These are phyloP conservation scores for Sarocladium kiliense DNA, from an alignment of 2,329 filamentous ascomycete species.

Conservation along the genomic window DNA sequence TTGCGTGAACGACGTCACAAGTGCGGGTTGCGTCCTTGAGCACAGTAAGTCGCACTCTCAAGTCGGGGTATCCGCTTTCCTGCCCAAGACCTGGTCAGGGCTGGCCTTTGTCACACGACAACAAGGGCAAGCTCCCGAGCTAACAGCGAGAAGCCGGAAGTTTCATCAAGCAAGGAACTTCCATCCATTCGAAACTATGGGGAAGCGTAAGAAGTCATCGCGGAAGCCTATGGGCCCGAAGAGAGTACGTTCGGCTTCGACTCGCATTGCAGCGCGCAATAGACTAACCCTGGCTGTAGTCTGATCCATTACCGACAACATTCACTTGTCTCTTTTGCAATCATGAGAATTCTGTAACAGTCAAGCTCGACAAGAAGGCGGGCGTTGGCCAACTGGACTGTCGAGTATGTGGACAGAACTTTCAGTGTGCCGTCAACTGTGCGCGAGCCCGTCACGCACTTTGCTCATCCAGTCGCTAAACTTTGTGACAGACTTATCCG, in stretches of 20 bases:
- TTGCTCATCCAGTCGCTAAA: background rate
- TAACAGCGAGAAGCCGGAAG: too few relatives aligned
- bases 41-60: slow-evolving; percentile 12
- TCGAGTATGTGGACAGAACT: slow-evolving; percentile 89
- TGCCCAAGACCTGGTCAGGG: too few relatives aligned
- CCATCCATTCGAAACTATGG: slow-evolving; percentile 43
- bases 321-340: slow-evolving; percentile 99
- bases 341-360: slow-evolving; percentile 85
- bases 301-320: slow-evolving; percentile 69
- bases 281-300: slow-evolving; percentile 35
- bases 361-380: slow-evolving; percentile 91
- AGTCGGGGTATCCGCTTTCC: too few relatives aligned
- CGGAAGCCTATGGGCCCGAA: slow-evolving; percentile 76
- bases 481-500: slow-evolving; percentile 65
- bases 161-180: too few relatives aligned
- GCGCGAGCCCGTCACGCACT: slow-evolving; percentile 24
- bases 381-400: slow-evolving; percentile 82
- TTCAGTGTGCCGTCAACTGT: slow-evolving; percentile 93
- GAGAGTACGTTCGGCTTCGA: slow-evolving; percentile 51
- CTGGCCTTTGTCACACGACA: too few relatives aligned
- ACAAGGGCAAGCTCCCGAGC: too few relatives aligned
- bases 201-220: slow-evolving; percentile 91
- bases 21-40: background rate
- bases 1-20: too few relatives aligned
- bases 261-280: background rate